phyloP scores from a whole-genome alignment of 2,329 filamentous ascomycete species.

The Mollisiaceae sp. region DNA sequence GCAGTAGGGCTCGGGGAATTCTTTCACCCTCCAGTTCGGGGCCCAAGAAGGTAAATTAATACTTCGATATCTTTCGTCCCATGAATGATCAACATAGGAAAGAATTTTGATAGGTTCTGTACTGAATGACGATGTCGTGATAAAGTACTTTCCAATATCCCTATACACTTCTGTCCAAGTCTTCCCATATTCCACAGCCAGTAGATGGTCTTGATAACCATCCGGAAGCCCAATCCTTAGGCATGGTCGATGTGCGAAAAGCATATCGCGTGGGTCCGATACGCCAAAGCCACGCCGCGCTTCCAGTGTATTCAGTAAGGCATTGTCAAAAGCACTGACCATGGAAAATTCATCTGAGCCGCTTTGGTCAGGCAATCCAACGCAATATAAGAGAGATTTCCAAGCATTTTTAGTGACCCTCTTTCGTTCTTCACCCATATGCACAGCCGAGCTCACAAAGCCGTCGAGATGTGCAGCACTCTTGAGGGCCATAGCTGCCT shows the following conservation, averaged over 20 bases:
- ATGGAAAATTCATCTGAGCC: neutral
- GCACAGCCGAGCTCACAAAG: neutral
- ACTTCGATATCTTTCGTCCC: too few relatives aligned
- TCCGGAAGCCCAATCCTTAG: neutral
- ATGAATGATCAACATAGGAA: too few relatives aligned
- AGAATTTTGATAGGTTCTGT: neutral
- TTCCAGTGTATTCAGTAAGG: neutral
- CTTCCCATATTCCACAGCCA: conserved; percentile 12
- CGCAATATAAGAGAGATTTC: neutral
- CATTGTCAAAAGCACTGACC: neutral
- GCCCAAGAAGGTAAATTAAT: conserved; percentile 5
- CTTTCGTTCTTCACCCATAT: neutral
- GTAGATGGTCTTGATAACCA: neutral
- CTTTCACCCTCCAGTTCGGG: neutral
- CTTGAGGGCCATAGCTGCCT: neutral
- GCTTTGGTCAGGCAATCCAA: neutral
- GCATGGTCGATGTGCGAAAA: conserved; percentile 6
- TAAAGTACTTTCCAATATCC: neutral
- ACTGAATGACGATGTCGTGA: neutral
- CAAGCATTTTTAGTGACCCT: neutral
- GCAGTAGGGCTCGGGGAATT: neutral
- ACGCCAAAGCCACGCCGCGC: conserved; percentile 10
- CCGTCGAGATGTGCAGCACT: neutral
- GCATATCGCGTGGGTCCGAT: conserved; percentile 12
- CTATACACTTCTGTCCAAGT: conserved; percentile 5